Base-by-base conservation (phyloP, 23 red algal genomes). In the Pyropia yezoensis region DNA sequence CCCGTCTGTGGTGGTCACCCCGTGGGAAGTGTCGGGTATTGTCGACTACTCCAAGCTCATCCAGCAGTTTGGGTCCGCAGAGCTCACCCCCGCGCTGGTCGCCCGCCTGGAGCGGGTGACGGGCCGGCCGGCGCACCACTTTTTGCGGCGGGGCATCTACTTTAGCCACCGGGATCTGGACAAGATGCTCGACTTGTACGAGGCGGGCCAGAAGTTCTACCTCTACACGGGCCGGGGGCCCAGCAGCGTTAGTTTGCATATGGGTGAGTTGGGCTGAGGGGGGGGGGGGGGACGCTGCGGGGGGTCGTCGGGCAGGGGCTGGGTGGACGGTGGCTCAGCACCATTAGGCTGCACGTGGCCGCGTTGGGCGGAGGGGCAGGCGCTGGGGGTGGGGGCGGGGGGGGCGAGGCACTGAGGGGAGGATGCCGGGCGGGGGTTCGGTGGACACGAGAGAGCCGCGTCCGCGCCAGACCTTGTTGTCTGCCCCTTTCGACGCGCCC, bases 151-250 rank as follows among this genome's bases (percentile, higher is more conserved):
- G 9, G 83, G 83, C 33, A 90, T 96, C 27, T 96, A 90, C 78
- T 96, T 96, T 71, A 90, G 85, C 3, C 91, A 96, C 56, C 84
- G 91, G 18, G 91, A 96, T 57, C 76, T 96, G 19, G 54, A 79
- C 34, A 28, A 80, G 18, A 52, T 96, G 22, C 75, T 96, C 63
- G 62, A 85, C 32, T 30, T 55, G 21, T 96, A 96, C 62, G 84
- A 96, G 63, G 61, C 52, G 32, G 91, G 91, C 26, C 49, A 89
- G n/a, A 65, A 62, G 66, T 96, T 96, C 62, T 96, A 74, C 71
- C 70, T 96, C 7, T 96, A 96, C 77, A 96, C 91, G 16, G 91
- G 91, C n/a, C 69, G 91, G 8, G 91, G 91, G 12, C 91, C 91
- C 7, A 82, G 74, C 21, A 86, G 79, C 15, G 78, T 72, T 14